These are phyloP conservation scores for Arthrobotrys musiformis DNA, from an alignment of 2,329 filamentous ascomycete species.

Conservation along the genomic window DNA sequence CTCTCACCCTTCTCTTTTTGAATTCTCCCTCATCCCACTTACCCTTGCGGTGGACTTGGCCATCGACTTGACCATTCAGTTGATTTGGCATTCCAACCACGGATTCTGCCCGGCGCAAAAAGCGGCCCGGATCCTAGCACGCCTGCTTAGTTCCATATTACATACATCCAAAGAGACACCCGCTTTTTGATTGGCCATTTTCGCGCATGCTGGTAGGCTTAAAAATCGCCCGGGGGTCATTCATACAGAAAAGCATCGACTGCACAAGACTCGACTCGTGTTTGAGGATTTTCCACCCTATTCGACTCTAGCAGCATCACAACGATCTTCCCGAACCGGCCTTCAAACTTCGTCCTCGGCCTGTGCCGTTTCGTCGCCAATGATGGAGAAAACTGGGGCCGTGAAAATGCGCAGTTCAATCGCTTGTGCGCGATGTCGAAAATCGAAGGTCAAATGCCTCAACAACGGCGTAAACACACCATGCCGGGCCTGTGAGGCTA, in stretches of 20 bases:
- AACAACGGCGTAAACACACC: slow-evolving; percentile 77
- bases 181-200: slow-evolving; percentile 36
- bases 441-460: slow-evolving; percentile 83
- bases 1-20: slow-evolving; percentile 1
- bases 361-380: slow-evolving; percentile 6
- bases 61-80: background rate
- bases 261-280: slow-evolving; percentile 17
- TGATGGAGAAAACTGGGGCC: slow-evolving; percentile 56
- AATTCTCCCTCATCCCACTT: slow-evolving; percentile 34
- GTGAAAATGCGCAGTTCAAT: slow-evolving; percentile 59
- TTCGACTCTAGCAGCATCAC: background rate
- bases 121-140: slow-evolving; percentile 9
- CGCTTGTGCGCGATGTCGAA: slow-evolving; percentile 60
- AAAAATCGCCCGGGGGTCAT: slow-evolving; percentile 33
- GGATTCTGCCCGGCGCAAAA: slow-evolving; percentile 48
- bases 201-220: slow-evolving; percentile 46
- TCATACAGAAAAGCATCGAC: slow-evolving; percentile 18
- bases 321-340: background rate
- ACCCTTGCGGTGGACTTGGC: background rate
- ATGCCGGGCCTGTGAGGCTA: slow-evolving; percentile 79
- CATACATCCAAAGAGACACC: slow-evolving; percentile 21
- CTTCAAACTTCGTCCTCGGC: background rate
- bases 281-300: slow-evolving; percentile 2
- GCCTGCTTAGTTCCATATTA: slow-evolving; percentile 15
- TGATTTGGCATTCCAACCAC: slow-evolving; percentile 54